Conservation (phyloP, 2,329 filamentous ascomycete species). For the Ceratocystis eucalypticola region DNA sequence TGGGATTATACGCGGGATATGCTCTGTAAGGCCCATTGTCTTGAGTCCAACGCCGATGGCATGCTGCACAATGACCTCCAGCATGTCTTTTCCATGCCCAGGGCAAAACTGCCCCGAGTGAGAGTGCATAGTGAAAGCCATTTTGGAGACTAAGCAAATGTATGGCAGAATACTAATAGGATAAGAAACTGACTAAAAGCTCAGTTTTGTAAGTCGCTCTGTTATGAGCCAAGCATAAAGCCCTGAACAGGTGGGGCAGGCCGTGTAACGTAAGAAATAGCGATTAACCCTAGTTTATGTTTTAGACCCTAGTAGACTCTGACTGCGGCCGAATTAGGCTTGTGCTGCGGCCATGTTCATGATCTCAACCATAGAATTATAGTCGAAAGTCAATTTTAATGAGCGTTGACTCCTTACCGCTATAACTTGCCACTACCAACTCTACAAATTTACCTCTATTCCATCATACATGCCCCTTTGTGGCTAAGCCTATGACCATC, state of each 20-base stretch:
- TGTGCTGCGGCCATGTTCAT: not conserved
- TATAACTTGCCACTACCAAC: not conserved
- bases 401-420: too few species aligned
- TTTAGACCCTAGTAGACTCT: not conserved
- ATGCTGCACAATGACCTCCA: slow-evolving; percentile 70
- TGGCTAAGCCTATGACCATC: slow-evolving; percentile 40
- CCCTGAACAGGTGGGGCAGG: not conserved
- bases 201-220: not conserved
- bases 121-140: slow-evolving; percentile 97
- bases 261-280: not conserved
- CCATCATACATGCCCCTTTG: slow-evolving; percentile 54
- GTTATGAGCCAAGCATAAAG: not conserved
- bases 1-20: slow-evolving; percentile 68
- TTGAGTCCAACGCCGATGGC: slow-evolving; percentile 69
- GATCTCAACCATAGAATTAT: slow-evolving; percentile 26
- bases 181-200: not conserved
- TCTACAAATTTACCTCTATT: slow-evolving; percentile 50
- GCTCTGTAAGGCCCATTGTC: slow-evolving; percentile 80
- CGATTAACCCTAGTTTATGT: not conserved
- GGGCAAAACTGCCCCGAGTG: slow-evolving; percentile 97
- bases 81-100: slow-evolving; percentile 68
- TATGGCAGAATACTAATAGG: not conserved
- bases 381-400: slow-evolving; percentile 21
- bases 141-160: slow-evolving; percentile 28
- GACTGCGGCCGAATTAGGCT: not conserved